Base-by-base conservation (phyloP, 108 stramenopile species). In the Conticribra guillardii region DNA sequence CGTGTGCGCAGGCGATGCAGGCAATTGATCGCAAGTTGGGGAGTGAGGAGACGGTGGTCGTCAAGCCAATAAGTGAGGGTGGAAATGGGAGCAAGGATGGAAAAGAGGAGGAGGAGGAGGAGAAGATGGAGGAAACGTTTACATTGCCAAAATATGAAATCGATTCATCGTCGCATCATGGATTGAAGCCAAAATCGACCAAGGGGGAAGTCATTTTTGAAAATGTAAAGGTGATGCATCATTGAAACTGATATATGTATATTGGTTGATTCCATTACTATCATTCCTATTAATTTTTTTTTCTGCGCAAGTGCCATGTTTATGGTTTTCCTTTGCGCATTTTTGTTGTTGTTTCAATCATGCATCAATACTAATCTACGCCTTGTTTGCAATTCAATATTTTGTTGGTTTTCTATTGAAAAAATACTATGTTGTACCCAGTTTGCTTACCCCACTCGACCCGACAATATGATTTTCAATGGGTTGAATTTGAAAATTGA, bases 391-490 rank as follows among this genome's bases (percentile, higher is more conserved):
- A n/a, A n/a, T n/a, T n/a, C n/a, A n/a, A n/a, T n/a, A n/a, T n/a
- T n/a, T n/a, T n/a, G n/a, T n/a, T n/a, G n/a, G n/a, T n/a, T n/a
- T n/a, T n/a, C n/a, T n/a, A n/a, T n/a, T n/a, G n/a, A n/a, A n/a
- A n/a, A n/a, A n/a, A n/a, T n/a, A n/a, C n/a, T n/a, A n/a, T n/a
- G n/a, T n/a, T n/a, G n/a, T n/a, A n/a, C n/a, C n/a, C 37, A 41
- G 9, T 98, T 98, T 67, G 54, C 83, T 46, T 98, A 96, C 71
- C 97, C 97, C 0, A 83, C 88, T 18, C 69, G 96, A 30, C 89
- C 90, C 1, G 83, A 92, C 31, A 70, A 74, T 33, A 27, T 54
- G 14, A 81, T 93, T 23, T 82, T 92, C 28, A 67, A 87, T 27
- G 68, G 81, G 47, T 67, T 94, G 56, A 71, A 71, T 3, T 67